Evolutionary conservation across 2,329 filamentous ascomycete genomes (phyloP).

Genomic region (Claviceps capensis): DNA sequence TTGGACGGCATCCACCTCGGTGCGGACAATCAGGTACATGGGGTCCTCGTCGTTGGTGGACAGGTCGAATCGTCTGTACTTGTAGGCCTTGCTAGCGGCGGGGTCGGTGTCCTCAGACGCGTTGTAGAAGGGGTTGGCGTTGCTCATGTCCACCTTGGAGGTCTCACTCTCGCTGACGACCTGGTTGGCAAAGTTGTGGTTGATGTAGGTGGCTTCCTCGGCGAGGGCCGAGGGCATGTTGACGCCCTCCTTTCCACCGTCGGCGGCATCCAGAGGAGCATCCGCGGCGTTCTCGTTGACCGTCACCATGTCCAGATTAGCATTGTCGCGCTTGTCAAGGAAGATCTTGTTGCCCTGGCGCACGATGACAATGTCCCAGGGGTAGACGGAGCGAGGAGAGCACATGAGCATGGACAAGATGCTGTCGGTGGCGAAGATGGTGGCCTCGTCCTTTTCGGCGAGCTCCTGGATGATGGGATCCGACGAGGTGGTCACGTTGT

Average conservation of each 20-base stretch:
- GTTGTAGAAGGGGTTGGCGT: constrained; percentile 98
- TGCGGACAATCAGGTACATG: constrained; percentile 82
- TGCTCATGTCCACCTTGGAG: constrained; percentile 67
- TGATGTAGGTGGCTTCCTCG: constrained; percentile 97
- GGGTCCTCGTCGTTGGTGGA: constrained; percentile 91
- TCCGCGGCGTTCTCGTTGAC: constrained; percentile 98
- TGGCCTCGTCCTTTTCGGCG: constrained; percentile 88
- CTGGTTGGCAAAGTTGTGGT: constrained; percentile 98
- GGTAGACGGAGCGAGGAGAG: constrained; percentile 88
- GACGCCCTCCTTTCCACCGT: constrained; percentile 85
- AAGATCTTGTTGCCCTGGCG: constrained; percentile 94
- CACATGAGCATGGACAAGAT: constrained; percentile 99
- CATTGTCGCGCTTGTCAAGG: constrained; percentile 95
- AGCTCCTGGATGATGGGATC: constrained; percentile 96
- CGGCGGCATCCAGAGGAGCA: constrained; percentile 78
- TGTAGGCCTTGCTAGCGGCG: constrained; percentile 92
- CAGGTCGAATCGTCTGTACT: constrained; percentile 93
- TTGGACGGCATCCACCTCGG: constrained; percentile 87
- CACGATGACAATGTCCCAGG: constrained; percentile 93
- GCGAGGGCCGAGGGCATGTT: constrained; percentile 90
- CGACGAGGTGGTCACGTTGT: constrained; percentile 94
- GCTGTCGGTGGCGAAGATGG: constrained; percentile 92
- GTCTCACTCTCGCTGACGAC: constrained; percentile 72
- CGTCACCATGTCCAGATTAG: constrained; percentile 89
- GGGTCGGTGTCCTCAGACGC: constrained; percentile 83